Conservation (phyloP, 148 eudicot species). For the Spergularia marina region DNA sequence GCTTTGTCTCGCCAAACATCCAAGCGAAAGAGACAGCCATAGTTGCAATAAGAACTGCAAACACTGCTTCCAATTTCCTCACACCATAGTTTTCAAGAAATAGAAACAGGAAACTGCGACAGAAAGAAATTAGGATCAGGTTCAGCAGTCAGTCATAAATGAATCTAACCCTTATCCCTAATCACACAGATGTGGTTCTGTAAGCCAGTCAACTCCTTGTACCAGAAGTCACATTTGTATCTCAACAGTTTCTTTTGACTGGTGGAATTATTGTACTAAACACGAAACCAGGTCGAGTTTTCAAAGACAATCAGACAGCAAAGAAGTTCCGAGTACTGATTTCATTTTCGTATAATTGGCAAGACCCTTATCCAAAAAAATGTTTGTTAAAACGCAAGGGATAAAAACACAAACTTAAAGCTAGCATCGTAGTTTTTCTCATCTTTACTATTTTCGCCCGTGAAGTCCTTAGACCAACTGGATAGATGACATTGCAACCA, state of each 20-base stretch:
- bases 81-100: slow-evolving; percentile 94
- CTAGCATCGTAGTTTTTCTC: neutral
- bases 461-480: no score
- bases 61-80: slow-evolving; percentile 93
- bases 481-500: no score
- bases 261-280: neutral
- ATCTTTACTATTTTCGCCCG: neutral
- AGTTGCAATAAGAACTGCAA: slow-evolving; percentile 85
- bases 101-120: slow-evolving; percentile 71
- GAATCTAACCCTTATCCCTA: neutral
- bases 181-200: neutral
- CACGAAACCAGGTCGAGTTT: neutral
- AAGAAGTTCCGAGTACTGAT: no score
- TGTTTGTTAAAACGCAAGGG: no score
- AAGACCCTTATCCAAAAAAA: no score
- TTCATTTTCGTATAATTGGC: no score
- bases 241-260: neutral
- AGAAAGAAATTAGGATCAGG: neutral
- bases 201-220: neutral
- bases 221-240: neutral
- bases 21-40: slow-evolving; percentile 94
- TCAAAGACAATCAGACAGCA: no score
- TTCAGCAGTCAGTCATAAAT: neutral
- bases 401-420: no score
- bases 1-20: slow-evolving; percentile 98